Conservation (phyloP, 441 rosid species). For the Gossypium schwendimanii region DNA sequence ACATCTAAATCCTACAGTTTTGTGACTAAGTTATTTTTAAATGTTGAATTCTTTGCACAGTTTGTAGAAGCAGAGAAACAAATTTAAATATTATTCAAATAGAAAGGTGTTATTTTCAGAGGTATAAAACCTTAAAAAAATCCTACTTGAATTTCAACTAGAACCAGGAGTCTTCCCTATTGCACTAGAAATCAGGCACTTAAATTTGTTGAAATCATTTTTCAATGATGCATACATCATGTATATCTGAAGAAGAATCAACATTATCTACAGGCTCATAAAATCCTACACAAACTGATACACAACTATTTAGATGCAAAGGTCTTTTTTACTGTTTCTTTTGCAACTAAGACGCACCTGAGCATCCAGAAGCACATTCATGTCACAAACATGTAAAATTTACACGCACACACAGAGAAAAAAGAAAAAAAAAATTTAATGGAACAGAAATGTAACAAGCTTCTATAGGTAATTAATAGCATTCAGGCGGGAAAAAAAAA, state of each 20-base stretch:
- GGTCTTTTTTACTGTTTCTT: not conserved
- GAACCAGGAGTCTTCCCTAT: not conserved
- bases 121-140: not conserved
- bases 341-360: not conserved
- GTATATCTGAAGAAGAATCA: not conserved
- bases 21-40: not conserved
- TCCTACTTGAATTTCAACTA: not conserved
- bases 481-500: constrained; percentile 3
- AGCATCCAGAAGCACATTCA: not conserved
- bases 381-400: not conserved
- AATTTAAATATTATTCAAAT: not conserved
- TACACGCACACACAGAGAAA: not conserved
- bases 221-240: not conserved
- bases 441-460: not conserved
- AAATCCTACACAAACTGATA: not conserved
- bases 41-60: not conserved
- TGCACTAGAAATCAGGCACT: not conserved
- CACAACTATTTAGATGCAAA: not conserved
- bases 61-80: not conserved
- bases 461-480: not conserved
- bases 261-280: not conserved
- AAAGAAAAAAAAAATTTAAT: not conserved
- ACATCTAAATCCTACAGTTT: not conserved
- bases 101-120: not conserved
- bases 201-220: not conserved